These are phyloP conservation scores for Claviceps pazoutovae DNA, from an alignment of 2,329 filamentous ascomycete genomes.

Conservation along the genomic window DNA sequence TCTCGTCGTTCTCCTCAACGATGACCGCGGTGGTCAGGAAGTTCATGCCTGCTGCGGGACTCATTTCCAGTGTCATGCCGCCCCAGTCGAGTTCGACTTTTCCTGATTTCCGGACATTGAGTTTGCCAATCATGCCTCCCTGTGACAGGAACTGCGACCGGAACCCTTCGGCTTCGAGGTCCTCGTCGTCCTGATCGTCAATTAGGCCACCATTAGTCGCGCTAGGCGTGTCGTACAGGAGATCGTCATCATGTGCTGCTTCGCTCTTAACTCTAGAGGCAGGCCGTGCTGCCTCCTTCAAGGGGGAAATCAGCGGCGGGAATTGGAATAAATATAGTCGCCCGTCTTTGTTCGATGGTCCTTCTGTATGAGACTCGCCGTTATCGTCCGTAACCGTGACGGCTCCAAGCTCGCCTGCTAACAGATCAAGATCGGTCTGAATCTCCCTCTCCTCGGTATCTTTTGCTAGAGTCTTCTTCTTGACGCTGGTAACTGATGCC, in stretches of 20 bases:
- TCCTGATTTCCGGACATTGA: constrained; percentile 47
- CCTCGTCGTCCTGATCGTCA: constrained; percentile 20
- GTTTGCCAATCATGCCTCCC: constrained; percentile 45
- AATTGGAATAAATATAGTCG: constrained; percentile 52
- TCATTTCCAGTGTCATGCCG: constrained; percentile 38
- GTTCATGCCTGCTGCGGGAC: constrained; percentile 35
- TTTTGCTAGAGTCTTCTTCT: constrained; percentile 12
- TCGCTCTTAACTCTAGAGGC: constrained; percentile 27
- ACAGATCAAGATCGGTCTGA: constrained; percentile 26
- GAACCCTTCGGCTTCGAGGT: constrained; percentile 19
- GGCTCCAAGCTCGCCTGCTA: constrained; percentile 29
- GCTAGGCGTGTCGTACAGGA: constrained; percentile 17
- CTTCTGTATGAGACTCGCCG: constrained; percentile 15
- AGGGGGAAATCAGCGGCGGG: constrained; percentile 44
- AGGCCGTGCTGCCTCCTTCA: constrained; percentile 22
- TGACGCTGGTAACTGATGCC: constrained; percentile 9
- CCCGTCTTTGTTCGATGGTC: constrained; percentile 32
- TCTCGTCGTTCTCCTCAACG: constrained; percentile 42
- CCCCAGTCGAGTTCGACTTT: constrained; percentile 51
- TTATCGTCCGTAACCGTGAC: constrained; percentile 18
- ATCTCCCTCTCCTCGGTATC: constrained; percentile 27
- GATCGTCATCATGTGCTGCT: constrained; percentile 23
- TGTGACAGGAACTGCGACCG: constrained; percentile 28
- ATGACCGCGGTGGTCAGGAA: constrained; percentile 47
- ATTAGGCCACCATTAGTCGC: neutral